Evolutionary conservation across 495 filamentous ascomycete species (phyloP).

Genomic region (Mytilinidion resinicola): DNA sequence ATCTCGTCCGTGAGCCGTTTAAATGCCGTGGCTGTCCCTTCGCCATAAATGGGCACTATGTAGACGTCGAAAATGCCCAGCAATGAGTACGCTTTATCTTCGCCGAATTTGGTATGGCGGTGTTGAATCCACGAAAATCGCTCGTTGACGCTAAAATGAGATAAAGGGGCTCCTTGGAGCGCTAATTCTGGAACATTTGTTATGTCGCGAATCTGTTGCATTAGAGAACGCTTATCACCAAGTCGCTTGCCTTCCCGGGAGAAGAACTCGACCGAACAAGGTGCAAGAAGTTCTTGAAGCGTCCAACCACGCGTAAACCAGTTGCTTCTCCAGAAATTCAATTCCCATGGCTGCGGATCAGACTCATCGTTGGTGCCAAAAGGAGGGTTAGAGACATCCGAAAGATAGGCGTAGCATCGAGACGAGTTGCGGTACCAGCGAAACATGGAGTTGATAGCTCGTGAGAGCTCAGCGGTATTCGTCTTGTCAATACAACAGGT

Average conservation of each 20-base stretch:
- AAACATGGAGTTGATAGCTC: slow-evolving; percentile 22
- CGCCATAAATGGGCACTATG: neutral
- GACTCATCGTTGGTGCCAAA: neutral
- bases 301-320: too few species aligned
- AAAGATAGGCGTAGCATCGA: slow-evolving; percentile 15
- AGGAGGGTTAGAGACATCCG: slow-evolving; percentile 6
- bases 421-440: slow-evolving; percentile 12
- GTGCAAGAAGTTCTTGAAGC: too few species aligned
- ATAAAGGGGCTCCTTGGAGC: neutral
- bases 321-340: slow-evolving; percentile 3
- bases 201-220: slow-evolving; percentile 14
- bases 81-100: too few species aligned
- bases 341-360: neutral
- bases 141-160: too few species aligned
- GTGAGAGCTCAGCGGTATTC: slow-evolving; percentile 8
- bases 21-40: neutral
- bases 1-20: neutral
- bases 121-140: too few species aligned
- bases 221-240: slow-evolving; percentile 28
- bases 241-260: slow-evolving; percentile 23
- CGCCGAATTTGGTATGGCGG: too few species aligned
- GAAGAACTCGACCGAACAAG: too few species aligned
- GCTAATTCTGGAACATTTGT: slow-evolving; percentile 25
- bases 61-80: slow-evolving; percentile 1
- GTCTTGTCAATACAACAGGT: slow-evolving; percentile 15